Conservation (phyloP, 148 eudicot species). For the Rhododendron griersonianum region DNA sequence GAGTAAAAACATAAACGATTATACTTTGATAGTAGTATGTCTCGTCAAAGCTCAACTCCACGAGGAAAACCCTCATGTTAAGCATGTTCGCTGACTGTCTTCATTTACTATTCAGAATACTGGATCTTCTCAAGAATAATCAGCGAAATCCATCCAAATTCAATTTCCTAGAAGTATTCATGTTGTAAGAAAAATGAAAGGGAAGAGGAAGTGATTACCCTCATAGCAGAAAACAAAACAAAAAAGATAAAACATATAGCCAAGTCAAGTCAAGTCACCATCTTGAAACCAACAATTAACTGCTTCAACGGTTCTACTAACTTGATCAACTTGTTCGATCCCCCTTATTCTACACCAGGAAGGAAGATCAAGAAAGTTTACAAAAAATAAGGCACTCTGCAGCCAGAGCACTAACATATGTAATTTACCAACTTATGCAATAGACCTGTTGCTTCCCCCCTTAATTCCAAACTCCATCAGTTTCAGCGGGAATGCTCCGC, state of each 20-base stretch:
- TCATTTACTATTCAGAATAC: background rate
- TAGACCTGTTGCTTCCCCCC: background rate
- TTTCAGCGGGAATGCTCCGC: background rate
- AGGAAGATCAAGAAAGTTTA: background rate
- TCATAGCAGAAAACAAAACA: background rate
- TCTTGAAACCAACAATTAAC: background rate
- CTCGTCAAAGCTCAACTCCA: background rate
- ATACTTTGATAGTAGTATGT: background rate
- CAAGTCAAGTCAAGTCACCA: constrained; percentile 6
- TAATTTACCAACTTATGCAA: background rate
- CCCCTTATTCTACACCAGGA: background rate
- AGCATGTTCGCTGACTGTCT: background rate
- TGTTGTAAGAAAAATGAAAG: background rate
- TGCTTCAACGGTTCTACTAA: background rate
- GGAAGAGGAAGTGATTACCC: background rate
- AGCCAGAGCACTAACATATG: background rate
- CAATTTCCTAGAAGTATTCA: background rate
- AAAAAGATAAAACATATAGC: background rate
- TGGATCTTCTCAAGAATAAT: background rate
- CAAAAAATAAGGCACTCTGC: background rate
- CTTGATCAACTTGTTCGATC: background rate
- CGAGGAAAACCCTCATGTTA: background rate
- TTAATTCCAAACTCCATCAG: background rate
- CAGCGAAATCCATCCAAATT: background rate
- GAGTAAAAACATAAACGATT: background rate